Conservation (phyloP, 192 early-diverging fungal species). For the Kappamyces sp. region DNA sequence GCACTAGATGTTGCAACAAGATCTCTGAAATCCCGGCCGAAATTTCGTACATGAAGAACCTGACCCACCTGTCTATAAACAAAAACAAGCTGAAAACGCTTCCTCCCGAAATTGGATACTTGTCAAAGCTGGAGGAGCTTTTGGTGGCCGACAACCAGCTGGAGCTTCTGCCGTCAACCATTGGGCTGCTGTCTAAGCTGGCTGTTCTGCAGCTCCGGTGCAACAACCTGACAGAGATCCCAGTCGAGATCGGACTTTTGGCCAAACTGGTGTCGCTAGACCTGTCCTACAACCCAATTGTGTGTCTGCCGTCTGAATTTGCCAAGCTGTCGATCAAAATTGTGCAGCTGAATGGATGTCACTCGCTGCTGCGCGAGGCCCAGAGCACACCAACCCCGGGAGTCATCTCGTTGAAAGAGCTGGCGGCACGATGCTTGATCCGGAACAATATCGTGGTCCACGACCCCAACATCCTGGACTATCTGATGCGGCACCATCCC, state of each 20-base stretch:
- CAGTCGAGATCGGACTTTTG: constrained; percentile 58
- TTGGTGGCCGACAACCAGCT: constrained; percentile 62
- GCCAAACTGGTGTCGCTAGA: constrained; percentile 60
- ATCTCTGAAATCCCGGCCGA: constrained; percentile 63
- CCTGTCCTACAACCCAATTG: constrained; percentile 60
- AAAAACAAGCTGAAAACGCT: constrained; percentile 57
- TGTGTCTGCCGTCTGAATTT: constrained; percentile 64
- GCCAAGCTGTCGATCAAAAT: constrained; percentile 36
- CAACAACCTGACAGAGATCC: constrained; percentile 56
- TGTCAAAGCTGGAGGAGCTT: constrained; percentile 62
- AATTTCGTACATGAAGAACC: constrained; percentile 65
- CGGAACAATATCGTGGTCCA: constrained; percentile 56
- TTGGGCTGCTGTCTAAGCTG: constrained; percentile 62
- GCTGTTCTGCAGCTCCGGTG: constrained; percentile 49
- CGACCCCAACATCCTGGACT: constrained; percentile 53
- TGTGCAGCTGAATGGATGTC: constrained; percentile 10
- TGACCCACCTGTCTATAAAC: constrained; percentile 58
- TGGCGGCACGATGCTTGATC: constrained; percentile 68
- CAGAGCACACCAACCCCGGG: constrained; percentile 48
- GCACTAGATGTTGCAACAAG: constrained; percentile 66
- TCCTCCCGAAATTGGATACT: constrained; percentile 61
- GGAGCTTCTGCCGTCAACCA: constrained; percentile 50
- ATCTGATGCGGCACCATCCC: constrained; percentile 47
- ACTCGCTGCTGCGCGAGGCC: constrained; percentile 5
- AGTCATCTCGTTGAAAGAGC: constrained; percentile 51